A percentile compares a stretch with the other conserved stretches of the same genome.
Conservation (phyloP, 2,329 filamentous ascomycete species). For the Diaporthe destruens region DNA sequence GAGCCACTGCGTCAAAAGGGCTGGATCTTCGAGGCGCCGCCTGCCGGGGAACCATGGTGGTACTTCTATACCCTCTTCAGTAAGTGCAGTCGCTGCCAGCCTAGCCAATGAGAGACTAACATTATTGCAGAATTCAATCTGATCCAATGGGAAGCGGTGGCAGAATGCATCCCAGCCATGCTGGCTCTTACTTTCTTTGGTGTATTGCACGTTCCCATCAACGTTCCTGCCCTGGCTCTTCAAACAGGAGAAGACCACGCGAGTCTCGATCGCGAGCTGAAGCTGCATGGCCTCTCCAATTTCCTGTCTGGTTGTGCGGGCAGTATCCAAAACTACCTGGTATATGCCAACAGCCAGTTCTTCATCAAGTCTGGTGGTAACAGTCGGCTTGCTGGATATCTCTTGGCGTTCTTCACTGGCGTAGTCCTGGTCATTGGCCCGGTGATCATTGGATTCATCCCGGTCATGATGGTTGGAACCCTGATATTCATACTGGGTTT, state of each 20-base stretch:
- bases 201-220: constrained; percentile 96
- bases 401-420: constrained; percentile 84
- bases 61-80: constrained; percentile 97
- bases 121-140: constrained; percentile 75
- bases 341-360: constrained; percentile 97
- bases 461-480: constrained; percentile 95
- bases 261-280: constrained; percentile 89
- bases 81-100: constrained; percentile 59
- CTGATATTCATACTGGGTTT: constrained; percentile 96
- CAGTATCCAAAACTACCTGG: constrained; percentile 96
- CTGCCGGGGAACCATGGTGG: constrained; percentile 91
- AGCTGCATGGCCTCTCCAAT: constrained; percentile 94
- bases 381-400: constrained; percentile 84
- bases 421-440: constrained; percentile 89
- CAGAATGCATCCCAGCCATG: constrained; percentile 92
- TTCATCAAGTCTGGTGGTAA: constrained; percentile 95
- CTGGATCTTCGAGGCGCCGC: constrained; percentile 93
- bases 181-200: constrained; percentile 97
- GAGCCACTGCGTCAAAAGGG: constrained; percentile 77
- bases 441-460: constrained; percentile 90
- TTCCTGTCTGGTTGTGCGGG: constrained; percentile 87
- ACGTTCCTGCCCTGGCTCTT: constrained; percentile 92
- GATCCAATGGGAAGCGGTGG: constrained; percentile 85
- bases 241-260: constrained; percentile 93
- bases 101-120: constrained; percentile 43